Percentiles rank a stretch among this genome's conserved stretches.
Conservation (phyloP, 805 yeast species). For the Nakazawaea wickerhamii region DNA sequence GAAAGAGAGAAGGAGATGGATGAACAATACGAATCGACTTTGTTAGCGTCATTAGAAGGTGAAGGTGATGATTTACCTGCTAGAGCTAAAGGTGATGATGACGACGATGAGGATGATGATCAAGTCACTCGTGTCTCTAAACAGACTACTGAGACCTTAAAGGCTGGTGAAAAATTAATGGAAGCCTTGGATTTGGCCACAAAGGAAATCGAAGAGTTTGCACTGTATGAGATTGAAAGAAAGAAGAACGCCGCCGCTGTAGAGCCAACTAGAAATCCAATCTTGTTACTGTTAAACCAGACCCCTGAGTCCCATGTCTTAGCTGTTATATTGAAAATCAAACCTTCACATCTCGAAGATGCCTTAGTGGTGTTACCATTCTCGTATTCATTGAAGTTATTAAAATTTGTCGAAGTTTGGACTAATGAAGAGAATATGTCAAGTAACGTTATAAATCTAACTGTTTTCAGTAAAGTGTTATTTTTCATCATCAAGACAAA, state of each 20-base stretch:
- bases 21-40: slow-evolving; percentile 78
- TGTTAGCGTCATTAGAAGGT: slow-evolving; percentile 67
- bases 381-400: slow-evolving; percentile 66
- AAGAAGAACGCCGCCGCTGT: slow-evolving; percentile 45
- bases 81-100: slow-evolving; percentile 30
- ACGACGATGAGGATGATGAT: slow-evolving; percentile 38
- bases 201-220: slow-evolving; percentile 57
- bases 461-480: slow-evolving; percentile 67
- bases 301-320: slow-evolving; percentile 76
- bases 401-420: slow-evolving; percentile 75
- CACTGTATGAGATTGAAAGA: slow-evolving; percentile 42
- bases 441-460: slow-evolving; percentile 42
- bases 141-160: slow-evolving; percentile 86
- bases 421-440: slow-evolving; percentile 41
- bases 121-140: slow-evolving; percentile 64
- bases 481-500: slow-evolving; percentile 71
- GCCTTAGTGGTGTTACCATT: slow-evolving; percentile 89
- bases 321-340: slow-evolving; percentile 63
- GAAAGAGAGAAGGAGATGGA: slow-evolving; percentile 95
- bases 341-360: slow-evolving; percentile 84
- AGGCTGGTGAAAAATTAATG: slow-evolving; percentile 89
- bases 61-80: slow-evolving; percentile 38
- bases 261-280: slow-evolving; percentile 60
- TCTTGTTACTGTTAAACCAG: slow-evolving; percentile 67
- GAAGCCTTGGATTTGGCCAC: slow-evolving; percentile 86